Base-by-base conservation (phyloP, 257 asterid genomes). In the Misopates orontium region DNA sequence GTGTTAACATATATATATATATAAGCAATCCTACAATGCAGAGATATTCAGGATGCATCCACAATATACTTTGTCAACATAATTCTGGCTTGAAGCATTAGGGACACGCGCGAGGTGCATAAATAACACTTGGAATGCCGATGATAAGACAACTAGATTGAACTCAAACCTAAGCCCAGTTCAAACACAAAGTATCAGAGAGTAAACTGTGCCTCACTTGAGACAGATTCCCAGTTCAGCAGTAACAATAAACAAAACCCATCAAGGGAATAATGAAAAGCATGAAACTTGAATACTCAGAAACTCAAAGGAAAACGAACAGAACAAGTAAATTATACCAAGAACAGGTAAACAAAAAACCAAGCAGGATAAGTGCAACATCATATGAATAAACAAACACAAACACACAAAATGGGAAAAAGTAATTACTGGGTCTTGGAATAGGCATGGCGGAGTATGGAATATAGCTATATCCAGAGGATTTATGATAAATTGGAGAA, bases 351-450 rank as follows among this genome's bases (percentile, higher is more conserved):
- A n/a, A n/a, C n/a, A n/a, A n/a, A n/a, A 19, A 14, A 49, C 19
- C 56, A 48, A 31, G 21, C 21, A 52, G 21, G 21, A 15, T 4
- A 47, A 31, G 5, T 16, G 55, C 12, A 62, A 22, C 13, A 62
- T 44, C 19, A 44, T 11, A 25, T 3, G 19, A 25, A 57, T n/a
- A 32, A 56, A 17, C 40, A 61, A 71, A 18, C 16, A 23, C 19
- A 5, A 64, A 24, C 25, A 51, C 51, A 12, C 25, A 20, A 32
- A 55, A 22, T 4, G 8, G 7, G 49, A 40, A 49, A 48, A 56
- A 70, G 15, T 12, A 41, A 76, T 66, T 67, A 83, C 88, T 73
- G 49, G 93, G 95, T 51, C 80, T 67, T 21, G 95, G 87, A 73
- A 74, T 23, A 56, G 84, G 78, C 84, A 73, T 71, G 22, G 90